Base-by-base conservation (phyloP, 768 basidiomycete genomes). In the Porpolomopsis calyptriformis region DNA sequence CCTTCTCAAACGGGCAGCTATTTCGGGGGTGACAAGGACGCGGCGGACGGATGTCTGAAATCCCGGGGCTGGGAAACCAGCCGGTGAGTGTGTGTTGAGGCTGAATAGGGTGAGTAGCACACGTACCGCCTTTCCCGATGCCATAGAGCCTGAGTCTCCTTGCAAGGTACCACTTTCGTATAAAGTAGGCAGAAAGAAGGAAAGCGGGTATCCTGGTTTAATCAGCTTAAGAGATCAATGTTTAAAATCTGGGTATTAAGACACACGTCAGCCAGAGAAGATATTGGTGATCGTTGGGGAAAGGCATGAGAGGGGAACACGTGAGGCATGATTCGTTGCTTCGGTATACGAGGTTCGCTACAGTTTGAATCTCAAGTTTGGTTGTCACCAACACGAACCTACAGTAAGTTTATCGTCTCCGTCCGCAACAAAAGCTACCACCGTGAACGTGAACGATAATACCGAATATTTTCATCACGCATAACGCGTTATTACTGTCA, bases 121-220 rank as follows among this genome's bases (percentile, higher is more conserved):
- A 51, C 70, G 29, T 45, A 76, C 75, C 74, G 43, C 75, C 75
- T 57, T 72, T 74, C n/a, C 75, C 75, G 33, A 76, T 76, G 5
- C 75, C 75, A 50, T 77, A 62, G 4, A 73, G 53, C 43, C 61
- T 59, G 24, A 77, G 62, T 40, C 58, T 57, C 36, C 73, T 62
- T 12, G 68, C 67, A 4, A 72, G 62, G 48, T 74, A 76, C 71
- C 71, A 75, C 57, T 68, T 72, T 19, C 72, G 69, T 10, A 60
- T 55, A 46, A 66, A 69, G 53, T 71, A 76, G 1, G 62, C 71
- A 2, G 72, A 69, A 22, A 76, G 25, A 9, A 75, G 54, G 39
- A 73, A 47, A 10, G 68, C 57, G 0, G 74, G 73, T 45, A 74
- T 64, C 7, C 73, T 74, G 47, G 12, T n/a, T 41, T 18, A 40